phyloP scores from a whole-genome alignment of 1,139 yeast species.

The Wickerhamomyces sp. region DNA sequence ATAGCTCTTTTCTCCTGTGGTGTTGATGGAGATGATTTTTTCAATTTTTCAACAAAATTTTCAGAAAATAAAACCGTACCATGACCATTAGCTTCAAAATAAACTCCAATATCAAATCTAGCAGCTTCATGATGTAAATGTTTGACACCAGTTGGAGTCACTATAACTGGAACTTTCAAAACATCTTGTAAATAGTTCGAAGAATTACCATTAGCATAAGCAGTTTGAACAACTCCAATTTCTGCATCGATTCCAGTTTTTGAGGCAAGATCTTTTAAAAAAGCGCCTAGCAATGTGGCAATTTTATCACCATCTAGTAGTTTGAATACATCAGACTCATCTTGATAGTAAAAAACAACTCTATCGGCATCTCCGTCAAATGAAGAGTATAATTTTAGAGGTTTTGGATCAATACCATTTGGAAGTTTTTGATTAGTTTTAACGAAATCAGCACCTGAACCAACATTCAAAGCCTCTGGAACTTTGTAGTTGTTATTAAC shows the following conservation, averaged over 20 bases:
- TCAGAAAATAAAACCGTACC: slow-evolving; percentile 87
- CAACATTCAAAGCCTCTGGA: slow-evolving; percentile 60
- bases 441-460: slow-evolving; percentile 95
- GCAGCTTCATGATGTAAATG: slow-evolving; percentile 90
- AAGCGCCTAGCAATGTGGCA: slow-evolving; percentile 76
- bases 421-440: slow-evolving; percentile 86
- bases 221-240: slow-evolving; percentile 93
- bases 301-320: slow-evolving; percentile 93
- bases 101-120: slow-evolving; percentile 82
- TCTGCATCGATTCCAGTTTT: slow-evolving; percentile 33
- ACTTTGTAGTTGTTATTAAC: slow-evolving; percentile 55
- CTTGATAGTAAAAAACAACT: slow-evolving; percentile 74
- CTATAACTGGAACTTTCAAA: slow-evolving; percentile 72
- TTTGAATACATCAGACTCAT: slow-evolving; percentile 44
- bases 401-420: slow-evolving; percentile 36
- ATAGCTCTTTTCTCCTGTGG: slow-evolving; percentile 35
- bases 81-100: slow-evolving; percentile 99
- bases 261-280: slow-evolving; percentile 49
- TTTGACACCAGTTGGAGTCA: slow-evolving; percentile 95
- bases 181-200: slow-evolving; percentile 62
- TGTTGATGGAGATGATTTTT: slow-evolving; percentile 23
- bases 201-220: slow-evolving; percentile 94
- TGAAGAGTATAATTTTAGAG: slow-evolving; percentile 57
- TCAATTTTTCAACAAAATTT: slow-evolving; percentile 41
- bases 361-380: slow-evolving; percentile 99